Evolutionary conservation across 2,329 filamentous ascomycete genomes (phyloP).

Genomic region (Anisogramma anomala): DNA sequence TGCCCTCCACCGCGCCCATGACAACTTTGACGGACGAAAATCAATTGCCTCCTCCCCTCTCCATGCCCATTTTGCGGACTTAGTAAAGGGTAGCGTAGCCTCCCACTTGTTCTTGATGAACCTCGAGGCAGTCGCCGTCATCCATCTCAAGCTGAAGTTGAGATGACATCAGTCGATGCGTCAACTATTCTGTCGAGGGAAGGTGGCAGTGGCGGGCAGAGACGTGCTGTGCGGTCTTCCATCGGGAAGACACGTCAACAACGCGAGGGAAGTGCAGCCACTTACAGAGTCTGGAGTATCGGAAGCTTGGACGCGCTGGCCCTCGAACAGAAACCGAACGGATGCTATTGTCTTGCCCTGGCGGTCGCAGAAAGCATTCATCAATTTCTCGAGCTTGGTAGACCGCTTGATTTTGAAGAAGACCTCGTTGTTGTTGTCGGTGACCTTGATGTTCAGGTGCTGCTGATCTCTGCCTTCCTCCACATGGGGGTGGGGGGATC

Average conservation of each 20-base stretch:
- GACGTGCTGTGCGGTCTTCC: not conserved
- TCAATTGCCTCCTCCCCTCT: not conserved
- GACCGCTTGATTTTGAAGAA: constrained; percentile 99
- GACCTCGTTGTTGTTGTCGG: constrained; percentile 98
- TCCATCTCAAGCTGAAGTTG: constrained; percentile 75
- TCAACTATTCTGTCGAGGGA: not conserved
- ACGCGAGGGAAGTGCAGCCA: constrained; percentile 1
- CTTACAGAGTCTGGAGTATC: constrained; percentile 89
- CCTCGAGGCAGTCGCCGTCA: constrained; percentile 90
- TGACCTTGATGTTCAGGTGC: constrained; percentile 98
- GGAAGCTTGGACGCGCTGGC: constrained; percentile 75
- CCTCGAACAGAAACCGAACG: constrained; percentile 92
- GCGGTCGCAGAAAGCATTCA: constrained; percentile 94
- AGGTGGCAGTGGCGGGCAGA: not conserved
- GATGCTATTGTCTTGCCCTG: constrained; percentile 78
- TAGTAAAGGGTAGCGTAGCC: constrained; percentile 34
- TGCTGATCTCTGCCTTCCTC: too few relatives aligned
- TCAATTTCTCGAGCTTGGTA: constrained; percentile 92
- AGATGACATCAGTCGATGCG: constrained; percentile 16
- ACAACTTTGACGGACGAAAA: not conserved
- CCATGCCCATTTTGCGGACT: not conserved
- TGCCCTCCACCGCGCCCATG: not conserved
- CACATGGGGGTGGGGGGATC: constrained; percentile 32
- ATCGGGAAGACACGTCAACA: not conserved
- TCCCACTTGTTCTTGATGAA: constrained; percentile 96